Conservation (phyloP, 805 yeast species). For the Barnettozyma siamensis region DNA sequence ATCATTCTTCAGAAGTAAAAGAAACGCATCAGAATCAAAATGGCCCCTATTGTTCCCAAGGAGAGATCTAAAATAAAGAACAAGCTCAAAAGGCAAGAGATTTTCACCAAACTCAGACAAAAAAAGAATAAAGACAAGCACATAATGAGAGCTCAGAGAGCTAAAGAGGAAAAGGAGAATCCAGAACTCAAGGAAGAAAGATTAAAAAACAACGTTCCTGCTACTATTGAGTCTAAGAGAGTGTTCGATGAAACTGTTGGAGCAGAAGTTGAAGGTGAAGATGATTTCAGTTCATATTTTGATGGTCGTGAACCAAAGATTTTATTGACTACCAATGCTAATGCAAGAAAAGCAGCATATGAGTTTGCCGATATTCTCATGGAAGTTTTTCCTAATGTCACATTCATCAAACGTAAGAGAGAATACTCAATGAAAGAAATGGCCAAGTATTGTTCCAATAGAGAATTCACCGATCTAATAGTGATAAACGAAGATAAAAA, state of each 20-base stretch:
- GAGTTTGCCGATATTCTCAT: conserved; percentile 82
- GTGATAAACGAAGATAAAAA: conserved; percentile 94
- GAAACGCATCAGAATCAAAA: too few relatives aligned
- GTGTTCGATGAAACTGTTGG: conserved; percentile 26
- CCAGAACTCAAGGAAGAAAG: conserved; percentile 82
- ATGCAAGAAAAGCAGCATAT: conserved; percentile 81
- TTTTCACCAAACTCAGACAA: conserved; percentile 67
- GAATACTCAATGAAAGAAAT: conserved; percentile 84
- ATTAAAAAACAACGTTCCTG: conserved; percentile 33
- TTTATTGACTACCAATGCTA: conserved; percentile 80
- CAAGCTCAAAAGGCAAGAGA: conserved; percentile 73
- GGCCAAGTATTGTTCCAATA: conserved; percentile 71
- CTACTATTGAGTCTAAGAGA: conserved; percentile 24
- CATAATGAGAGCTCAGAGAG: conserved; percentile 69
- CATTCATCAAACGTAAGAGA: conserved; percentile 81
- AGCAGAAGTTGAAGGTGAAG: conserved; percentile 25
- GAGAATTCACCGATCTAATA: conserved; percentile 83
- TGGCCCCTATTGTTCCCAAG: conserved; percentile 15
- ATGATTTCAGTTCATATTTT: conserved; percentile 24
- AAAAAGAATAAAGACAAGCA: conserved; percentile 74
- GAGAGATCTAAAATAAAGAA: conserved; percentile 54
- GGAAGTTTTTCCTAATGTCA: conserved; percentile 79
- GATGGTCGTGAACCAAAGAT: conserved; percentile 61
- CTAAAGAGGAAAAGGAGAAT: conserved; percentile 78
- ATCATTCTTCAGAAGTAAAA: too few relatives aligned